Evolutionary conservation across 345 rosid genomes (phyloP).

Genomic region (Citrus reticulata): DNA sequence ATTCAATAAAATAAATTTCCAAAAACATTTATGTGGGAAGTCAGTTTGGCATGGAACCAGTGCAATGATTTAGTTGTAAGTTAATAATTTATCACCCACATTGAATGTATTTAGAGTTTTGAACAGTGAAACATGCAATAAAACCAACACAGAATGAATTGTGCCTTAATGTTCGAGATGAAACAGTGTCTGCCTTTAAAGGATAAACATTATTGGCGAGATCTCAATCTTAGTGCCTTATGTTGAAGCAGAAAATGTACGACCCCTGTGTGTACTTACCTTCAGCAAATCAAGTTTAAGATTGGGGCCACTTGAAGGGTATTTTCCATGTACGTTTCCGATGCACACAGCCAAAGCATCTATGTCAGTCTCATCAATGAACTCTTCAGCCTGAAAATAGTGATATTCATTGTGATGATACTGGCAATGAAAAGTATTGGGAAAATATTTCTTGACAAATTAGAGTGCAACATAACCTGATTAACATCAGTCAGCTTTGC

Average conservation of each 20-base stretch:
- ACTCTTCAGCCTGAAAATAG: constrained; percentile 72
- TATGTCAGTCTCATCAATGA: constrained; percentile 74
- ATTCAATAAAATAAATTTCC: not conserved
- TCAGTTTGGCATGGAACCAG: not conserved
- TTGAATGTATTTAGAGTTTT: not conserved
- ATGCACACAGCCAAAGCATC: constrained; percentile 95
- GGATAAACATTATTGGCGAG: not conserved
- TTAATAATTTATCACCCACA: not conserved
- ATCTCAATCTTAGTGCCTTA: not conserved
- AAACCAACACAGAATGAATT: not conserved
- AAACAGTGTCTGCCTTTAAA: not conserved
- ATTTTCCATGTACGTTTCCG: constrained; percentile 97
- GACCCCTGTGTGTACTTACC: constrained; percentile 32
- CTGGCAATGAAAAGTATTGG: not conserved
- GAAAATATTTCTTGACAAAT: constrained; percentile 9
- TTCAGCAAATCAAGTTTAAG: constrained; percentile 83
- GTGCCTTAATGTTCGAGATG: no score
- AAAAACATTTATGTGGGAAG: not conserved
- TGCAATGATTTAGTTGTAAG: not conserved
- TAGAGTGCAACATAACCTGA: constrained; percentile 45
- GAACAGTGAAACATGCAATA: not conserved
- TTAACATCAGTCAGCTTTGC: constrained; percentile 78
- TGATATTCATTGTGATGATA: constrained; percentile 8
- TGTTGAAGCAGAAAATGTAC: not conserved
- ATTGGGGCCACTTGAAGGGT: constrained; percentile 81